phyloP scores from a whole-genome alignment of 2,329 filamentous ascomycete genomes.

The Septoria linicola region DNA sequence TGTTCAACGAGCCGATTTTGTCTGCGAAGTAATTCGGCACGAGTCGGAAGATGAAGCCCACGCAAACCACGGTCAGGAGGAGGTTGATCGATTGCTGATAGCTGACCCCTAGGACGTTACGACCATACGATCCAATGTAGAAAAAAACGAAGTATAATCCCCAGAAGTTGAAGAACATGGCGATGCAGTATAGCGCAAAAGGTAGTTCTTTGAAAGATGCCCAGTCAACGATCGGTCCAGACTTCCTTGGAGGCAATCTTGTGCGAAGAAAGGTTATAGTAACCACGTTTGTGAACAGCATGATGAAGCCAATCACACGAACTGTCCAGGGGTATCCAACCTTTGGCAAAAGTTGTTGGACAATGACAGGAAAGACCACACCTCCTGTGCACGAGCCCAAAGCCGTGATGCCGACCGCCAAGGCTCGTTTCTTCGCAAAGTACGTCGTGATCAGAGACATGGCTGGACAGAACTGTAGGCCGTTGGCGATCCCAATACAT shows the following conservation, averaged over 20 bases:
- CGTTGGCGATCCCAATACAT: slow-evolving; percentile 56
- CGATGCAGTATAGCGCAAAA: slow-evolving; percentile 45
- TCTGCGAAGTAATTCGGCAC: slow-evolving; percentile 57
- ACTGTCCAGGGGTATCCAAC: slow-evolving; percentile 59
- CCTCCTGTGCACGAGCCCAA: slow-evolving; percentile 59
- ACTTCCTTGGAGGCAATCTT: slow-evolving; percentile 46
- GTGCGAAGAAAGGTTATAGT: slow-evolving; percentile 36
- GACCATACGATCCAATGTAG: slow-evolving; percentile 45
- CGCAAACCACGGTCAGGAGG: slow-evolving; percentile 57
- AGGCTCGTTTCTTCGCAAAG: slow-evolving; percentile 55
- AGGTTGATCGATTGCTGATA: slow-evolving; percentile 54
- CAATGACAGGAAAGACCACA: slow-evolving; percentile 54
- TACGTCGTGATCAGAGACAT: slow-evolving; percentile 67
- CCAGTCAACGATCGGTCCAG: slow-evolving; percentile 45
- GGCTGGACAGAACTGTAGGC: slow-evolving; percentile 63
- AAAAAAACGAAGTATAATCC: slow-evolving; percentile 40
- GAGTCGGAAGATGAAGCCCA: slow-evolving; percentile 57
- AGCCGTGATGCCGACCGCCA: slow-evolving; percentile 61
- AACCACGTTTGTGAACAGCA: slow-evolving; percentile 36
- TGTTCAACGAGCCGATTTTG: slow-evolving; percentile 56
- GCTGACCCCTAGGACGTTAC: slow-evolving; percentile 44
- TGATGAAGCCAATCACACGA: slow-evolving; percentile 52
- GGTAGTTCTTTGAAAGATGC: slow-evolving; percentile 43
- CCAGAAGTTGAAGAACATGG: slow-evolving; percentile 50
- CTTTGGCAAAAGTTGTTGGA: slow-evolving; percentile 48